Percentiles rank a stretch among this genome's conserved stretches.
phyloP scores from a whole-genome alignment of 2,329 filamentous ascomycete genomes.

The Grosmannia serpens region DNA sequence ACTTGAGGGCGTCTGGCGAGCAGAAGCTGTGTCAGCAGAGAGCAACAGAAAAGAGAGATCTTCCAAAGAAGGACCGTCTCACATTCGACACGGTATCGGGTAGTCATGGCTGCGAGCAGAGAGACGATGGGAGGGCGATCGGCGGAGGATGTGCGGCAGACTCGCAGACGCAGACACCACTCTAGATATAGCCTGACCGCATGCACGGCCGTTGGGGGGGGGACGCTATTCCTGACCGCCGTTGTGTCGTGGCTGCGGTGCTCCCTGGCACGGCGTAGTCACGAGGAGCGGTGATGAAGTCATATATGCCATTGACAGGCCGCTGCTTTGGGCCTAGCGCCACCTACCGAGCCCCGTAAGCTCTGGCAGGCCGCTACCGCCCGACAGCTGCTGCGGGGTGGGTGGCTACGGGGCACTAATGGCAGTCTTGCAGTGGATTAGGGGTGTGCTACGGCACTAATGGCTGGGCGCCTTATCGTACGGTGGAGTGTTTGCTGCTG shows the following conservation, averaged over 20 bases:
- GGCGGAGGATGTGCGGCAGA: no score
- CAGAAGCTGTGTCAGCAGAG: not conserved
- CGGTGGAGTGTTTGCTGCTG: no score
- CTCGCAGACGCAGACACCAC: no score
- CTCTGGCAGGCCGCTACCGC: no score
- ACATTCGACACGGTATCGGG: constrained; percentile 64
- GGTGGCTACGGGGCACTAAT: no score
- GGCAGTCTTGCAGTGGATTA: no score
- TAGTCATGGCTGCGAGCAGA: constrained; percentile 36
- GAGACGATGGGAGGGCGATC: not conserved
- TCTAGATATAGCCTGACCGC: not conserved
- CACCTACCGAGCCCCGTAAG: not conserved
- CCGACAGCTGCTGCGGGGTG: not conserved
- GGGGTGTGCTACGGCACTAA: not conserved
- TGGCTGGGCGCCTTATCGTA: no score
- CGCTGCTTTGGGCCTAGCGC: constrained; percentile 3
- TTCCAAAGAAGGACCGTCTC: constrained; percentile 18
- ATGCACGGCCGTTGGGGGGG: not conserved
- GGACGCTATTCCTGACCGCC: not conserved
- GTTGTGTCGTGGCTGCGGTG: not conserved
- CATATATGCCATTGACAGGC: constrained; percentile 4
- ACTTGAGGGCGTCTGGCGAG: constrained; percentile 53
- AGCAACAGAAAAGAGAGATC: not conserved
- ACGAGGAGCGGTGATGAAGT: not conserved
- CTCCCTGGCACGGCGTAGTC: not conserved